Evolutionary conservation across 2,329 filamentous ascomycete species (phyloP).

Genomic region (Beauveria brongniartii): DNA sequence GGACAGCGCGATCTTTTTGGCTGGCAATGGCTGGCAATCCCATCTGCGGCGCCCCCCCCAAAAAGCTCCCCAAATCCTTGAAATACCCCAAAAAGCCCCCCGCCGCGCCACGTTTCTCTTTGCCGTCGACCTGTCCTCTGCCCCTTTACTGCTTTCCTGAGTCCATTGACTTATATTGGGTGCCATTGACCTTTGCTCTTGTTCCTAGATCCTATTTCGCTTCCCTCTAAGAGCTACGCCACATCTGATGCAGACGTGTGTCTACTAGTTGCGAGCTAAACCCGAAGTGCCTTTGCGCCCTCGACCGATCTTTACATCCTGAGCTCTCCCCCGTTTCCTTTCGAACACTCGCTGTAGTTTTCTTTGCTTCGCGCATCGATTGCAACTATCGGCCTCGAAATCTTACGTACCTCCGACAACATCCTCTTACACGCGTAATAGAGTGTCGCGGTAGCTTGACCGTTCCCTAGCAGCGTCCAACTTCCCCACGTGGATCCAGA

Average conservation of each 20-base stretch:
- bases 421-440: not conserved
- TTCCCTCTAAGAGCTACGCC: not conserved
- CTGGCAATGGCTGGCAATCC: not conserved
- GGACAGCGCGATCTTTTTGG: conserved; percentile 1
- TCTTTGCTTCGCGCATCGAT: not conserved
- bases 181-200: not conserved
- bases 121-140: not conserved
- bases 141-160: not conserved
- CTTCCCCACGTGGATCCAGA: conserved; percentile 2
- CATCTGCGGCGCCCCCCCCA: not conserved
- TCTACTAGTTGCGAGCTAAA: not conserved
- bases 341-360: not conserved
- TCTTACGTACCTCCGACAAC: not conserved
- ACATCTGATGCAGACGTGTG: not conserved
- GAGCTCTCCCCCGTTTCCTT: not conserved
- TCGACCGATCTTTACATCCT: not conserved
- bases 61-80: not conserved
- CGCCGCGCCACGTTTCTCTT: not conserved
- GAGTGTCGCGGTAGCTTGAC: not conserved
- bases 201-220: not conserved
- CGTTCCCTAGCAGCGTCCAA: not conserved
- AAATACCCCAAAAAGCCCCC: conserved; percentile 5
- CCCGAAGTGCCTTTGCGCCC: not conserved
- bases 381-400: not conserved
- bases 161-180: not conserved